Base-by-base conservation (phyloP, 2,329 filamentous ascomycete genomes). In the Alternaria sp. region DNA sequence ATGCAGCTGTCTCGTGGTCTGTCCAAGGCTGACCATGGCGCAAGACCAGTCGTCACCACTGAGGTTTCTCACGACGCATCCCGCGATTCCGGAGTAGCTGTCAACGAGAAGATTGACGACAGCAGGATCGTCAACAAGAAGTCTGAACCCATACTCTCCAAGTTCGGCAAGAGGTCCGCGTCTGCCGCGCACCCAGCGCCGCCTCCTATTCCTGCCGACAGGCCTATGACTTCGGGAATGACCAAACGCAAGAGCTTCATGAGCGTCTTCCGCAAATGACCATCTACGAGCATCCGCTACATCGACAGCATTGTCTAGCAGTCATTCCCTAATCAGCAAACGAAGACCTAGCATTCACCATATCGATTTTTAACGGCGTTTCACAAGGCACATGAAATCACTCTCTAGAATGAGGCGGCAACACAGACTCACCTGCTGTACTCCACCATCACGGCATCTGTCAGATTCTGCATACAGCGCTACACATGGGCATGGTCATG, bases 241-340 rank as follows among this genome's bases (percentile, higher is more conserved):
- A 76, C 78, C 56, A 84, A 84, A 74, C 77, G 83, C 61, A 84
- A 84, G 74, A 84, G 82, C 63, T 80, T 85, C 61, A 67, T 83
- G 59, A 74, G 76, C 21, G 81, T 83, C 30, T 84, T 84, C 67
- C 79, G 78, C 57, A 73, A 77, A 63, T 72, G 43, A 68, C 28
- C 52, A 13, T 30, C 43, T 47, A 25, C 23, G 13, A 50, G 7
- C 30, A 46, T 46, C n/a, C 23, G n/a, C 21, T 32, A 57, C 54
- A 50, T 54, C 44, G 32, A 30, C 40, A 52, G 30, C 25, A 45
- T 44, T 10, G 21, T 61, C 32, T 55, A 28, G 51, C 25, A 55
- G 28, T 26, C 40, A 30, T 45, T 23, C 17, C 10, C n/a, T 32
- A 5, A 21, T 46, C 53, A 19, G 44, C 46, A 43, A 13, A 46